Conservation (phyloP, 768 basidiomycete genomes). For the Hydnum rufescens region DNA sequence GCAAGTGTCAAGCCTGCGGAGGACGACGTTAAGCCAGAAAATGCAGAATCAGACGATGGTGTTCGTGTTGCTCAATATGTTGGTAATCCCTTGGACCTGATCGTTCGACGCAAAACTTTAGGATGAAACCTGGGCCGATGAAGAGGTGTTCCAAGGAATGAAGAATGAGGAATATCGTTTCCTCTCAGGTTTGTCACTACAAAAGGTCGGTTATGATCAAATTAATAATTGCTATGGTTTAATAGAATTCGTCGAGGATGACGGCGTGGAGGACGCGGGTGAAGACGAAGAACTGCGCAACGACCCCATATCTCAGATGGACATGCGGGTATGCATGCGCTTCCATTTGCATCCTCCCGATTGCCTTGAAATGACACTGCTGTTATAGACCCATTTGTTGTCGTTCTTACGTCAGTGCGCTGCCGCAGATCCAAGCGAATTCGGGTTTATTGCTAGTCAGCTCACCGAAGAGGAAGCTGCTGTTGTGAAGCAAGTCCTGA, state of each 20-base stretch:
- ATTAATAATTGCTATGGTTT: neutral
- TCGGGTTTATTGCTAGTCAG: conserved; percentile 41
- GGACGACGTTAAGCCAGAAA: conserved; percentile 30
- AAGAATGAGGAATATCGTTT: conserved; percentile 66
- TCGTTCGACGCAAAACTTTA: too few relatives aligned
- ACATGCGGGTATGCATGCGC: conserved; percentile 52
- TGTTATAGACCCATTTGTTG: conserved; percentile 39
- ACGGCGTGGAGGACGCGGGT: conserved; percentile 48
- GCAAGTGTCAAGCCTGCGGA: conserved; percentile 54
- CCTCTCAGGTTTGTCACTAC: conserved; percentile 31
- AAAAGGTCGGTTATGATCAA: neutral
- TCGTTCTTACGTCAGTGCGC: conserved; percentile 53
- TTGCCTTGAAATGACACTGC: neutral
- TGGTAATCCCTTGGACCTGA: too few relatives aligned
- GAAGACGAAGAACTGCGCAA: conserved; percentile 73
- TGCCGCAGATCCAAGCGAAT: conserved; percentile 37
- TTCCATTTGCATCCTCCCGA: conserved; percentile 4
- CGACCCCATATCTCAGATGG: conserved; percentile 74
- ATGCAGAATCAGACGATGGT: conserved; percentile 51
- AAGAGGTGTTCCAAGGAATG: conserved; percentile 40
- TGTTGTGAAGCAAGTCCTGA: conserved; percentile 22
- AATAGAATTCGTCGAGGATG: conserved; percentile 30
- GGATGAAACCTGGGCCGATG: conserved; percentile 91
- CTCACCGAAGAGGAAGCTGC: conserved; percentile 50
- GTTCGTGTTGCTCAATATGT: too few relatives aligned